phyloP scores from a whole-genome alignment of 106 monocot genomes.

The Dioscorea zingiberensis region DNA sequence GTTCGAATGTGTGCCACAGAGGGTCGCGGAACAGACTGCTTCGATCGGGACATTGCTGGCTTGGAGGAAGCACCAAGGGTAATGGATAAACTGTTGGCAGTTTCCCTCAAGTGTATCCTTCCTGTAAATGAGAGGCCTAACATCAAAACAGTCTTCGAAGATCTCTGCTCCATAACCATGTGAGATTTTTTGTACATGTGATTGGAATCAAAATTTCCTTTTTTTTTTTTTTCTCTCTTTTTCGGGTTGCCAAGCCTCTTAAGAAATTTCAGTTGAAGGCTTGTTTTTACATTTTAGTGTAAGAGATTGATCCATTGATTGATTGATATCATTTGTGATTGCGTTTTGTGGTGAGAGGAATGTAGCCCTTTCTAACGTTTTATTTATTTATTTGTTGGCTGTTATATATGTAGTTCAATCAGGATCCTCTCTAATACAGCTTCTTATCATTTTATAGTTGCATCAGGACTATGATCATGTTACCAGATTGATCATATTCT shows the following conservation, averaged over 20 bases:
- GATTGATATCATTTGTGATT: conserved; percentile 16
- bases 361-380: background rate
- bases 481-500: too few relatives aligned
- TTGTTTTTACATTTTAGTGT: conserved; percentile 32
- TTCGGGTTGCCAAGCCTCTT: conserved; percentile 21
- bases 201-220: conserved; percentile 13
- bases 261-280: conserved; percentile 18
- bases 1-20: conserved; percentile 76
- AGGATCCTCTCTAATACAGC: too few relatives aligned
- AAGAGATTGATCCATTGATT: conserved; percentile 42
- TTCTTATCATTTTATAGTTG: too few relatives aligned
- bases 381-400: background rate
- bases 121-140: conserved; percentile 88
- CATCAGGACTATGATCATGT: too few relatives aligned
- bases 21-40: conserved; percentile 73
- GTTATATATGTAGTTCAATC: background rate
- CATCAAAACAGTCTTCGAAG: conserved; percentile 69
- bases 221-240: conserved; percentile 12
- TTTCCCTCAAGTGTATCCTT: conserved; percentile 81
- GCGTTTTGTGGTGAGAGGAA: background rate
- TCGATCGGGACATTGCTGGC: conserved; percentile 66
- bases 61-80: conserved; percentile 67
- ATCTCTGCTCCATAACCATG: conserved; percentile 67
- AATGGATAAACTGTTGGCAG: conserved; percentile 62
- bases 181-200: conserved; percentile 37